Base-by-base conservation (phyloP, 345 rosid genomes). In the Hypericum perforatum region DNA sequence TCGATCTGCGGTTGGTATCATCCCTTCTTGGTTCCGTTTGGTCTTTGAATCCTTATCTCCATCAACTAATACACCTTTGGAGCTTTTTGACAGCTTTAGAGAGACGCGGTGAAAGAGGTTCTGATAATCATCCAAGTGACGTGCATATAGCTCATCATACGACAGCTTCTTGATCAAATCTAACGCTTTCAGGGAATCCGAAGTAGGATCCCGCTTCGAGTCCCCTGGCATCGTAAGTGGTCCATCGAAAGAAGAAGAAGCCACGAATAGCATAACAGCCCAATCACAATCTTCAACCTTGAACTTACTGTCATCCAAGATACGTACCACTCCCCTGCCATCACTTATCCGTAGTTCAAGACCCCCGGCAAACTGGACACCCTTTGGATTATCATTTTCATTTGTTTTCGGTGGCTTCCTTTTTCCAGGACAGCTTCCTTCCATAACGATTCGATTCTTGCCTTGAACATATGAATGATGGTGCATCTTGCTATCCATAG, bases 251-350 rank as follows among this genome's bases (percentile, higher is more conserved):
- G 54, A 51, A 37, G 54, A 51, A 6, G 54, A 51, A 32, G 54
- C 54, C 38, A 38, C 41, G 6, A 51, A 16, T 32, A 51, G 54
- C 40, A 51, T 10, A 12, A 51, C 13, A 32, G 54, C 54, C 54
- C 54, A 51, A 11, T 51, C 54, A 32, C 41, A 37, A 37, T 41
- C 54, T 51, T 51, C 54, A 3, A 51, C 54, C 39, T 37, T 51
- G 41, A 51, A 37, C 54, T 10, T 37, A 7, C 37, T 51, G 54
- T 36, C 54, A 37, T 51, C 54, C 39, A 50, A 22, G 7, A 6
- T 9, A 1, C 13, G 0, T 5, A 11, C 11, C 10, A 14, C 36
- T 6, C 52, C 52, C 8, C 7, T 13, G 32, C 36, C 52, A 10
- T 36, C 16, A 9, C 54, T 51, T 11, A 36, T 37, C 7, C 14